Evolutionary conservation across 2,329 filamentous ascomycete genomes (phyloP).

Genomic region (Alternaria infectoria): DNA sequence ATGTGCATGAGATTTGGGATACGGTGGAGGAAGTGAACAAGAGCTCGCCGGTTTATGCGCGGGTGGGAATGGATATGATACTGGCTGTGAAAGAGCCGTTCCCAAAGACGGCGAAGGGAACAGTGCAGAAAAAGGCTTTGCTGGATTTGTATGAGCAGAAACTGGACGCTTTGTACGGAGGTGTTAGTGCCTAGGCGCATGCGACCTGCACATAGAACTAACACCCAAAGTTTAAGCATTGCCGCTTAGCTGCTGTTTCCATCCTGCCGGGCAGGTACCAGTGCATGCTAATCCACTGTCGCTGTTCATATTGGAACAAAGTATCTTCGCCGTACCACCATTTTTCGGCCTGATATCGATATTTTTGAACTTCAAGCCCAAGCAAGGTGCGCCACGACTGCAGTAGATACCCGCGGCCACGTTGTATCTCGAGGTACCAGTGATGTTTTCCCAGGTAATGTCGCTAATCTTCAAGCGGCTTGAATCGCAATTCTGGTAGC

Average conservation of each 20-base stretch:
- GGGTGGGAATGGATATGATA: constrained; percentile 53
- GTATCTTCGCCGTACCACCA: constrained; percentile 25
- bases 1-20: constrained; percentile 56
- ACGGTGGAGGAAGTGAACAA: constrained; percentile 54
- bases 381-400: constrained; percentile 49
- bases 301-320: constrained; percentile 37
- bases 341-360: constrained; percentile 53
- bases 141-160: constrained; percentile 45
- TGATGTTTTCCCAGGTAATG: constrained; percentile 59
- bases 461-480: constrained; percentile 51
- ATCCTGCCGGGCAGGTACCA: constrained; percentile 30
- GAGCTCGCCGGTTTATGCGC: constrained; percentile 49
- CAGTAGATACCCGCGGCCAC: constrained; percentile 56
- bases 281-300: constrained; percentile 35
- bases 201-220: neutral
- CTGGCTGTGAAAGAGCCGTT: constrained; percentile 55
- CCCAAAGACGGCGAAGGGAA: constrained; percentile 55
- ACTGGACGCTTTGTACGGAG: constrained; percentile 11
- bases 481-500: constrained; percentile 29
- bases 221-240: constrained; percentile 15
- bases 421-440: constrained; percentile 52
- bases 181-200: neutral
- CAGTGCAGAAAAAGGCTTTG: constrained; percentile 52
- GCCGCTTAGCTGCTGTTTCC: constrained; percentile 34
- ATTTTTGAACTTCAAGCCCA: constrained; percentile 54